phyloP scores from a whole-genome alignment of 2,329 filamentous ascomycete species.

The Aspergillus aculeatinus region DNA sequence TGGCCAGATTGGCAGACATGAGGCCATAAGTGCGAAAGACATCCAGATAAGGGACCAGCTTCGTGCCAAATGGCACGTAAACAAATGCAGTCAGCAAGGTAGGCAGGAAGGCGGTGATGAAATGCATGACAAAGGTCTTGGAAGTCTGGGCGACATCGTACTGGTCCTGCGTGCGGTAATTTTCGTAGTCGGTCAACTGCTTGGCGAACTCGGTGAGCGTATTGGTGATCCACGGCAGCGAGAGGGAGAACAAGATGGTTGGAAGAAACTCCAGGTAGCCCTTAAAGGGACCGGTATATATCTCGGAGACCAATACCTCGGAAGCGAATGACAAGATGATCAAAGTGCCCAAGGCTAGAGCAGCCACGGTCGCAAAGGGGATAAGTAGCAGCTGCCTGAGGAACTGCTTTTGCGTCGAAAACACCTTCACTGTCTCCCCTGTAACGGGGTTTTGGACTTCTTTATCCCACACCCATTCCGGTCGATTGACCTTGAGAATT shows the following conservation, averaged over 20 bases:
- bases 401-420: slow-evolving; percentile 72
- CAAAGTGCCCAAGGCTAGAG: slow-evolving; percentile 71
- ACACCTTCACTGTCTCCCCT: slow-evolving; percentile 73
- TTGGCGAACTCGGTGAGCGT: slow-evolving; percentile 75
- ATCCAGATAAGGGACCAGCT: slow-evolving; percentile 82
- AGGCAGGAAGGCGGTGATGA: slow-evolving; percentile 91
- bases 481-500: slow-evolving; percentile 72
- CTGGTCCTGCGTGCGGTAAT: slow-evolving; percentile 84
- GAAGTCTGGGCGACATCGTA: slow-evolving; percentile 81
- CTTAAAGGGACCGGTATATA: slow-evolving; percentile 88
- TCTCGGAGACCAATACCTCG: slow-evolving; percentile 92
- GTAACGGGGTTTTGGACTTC: slow-evolving; percentile 77
- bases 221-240: slow-evolving; percentile 74
- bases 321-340: slow-evolving; percentile 87
- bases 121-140: slow-evolving; percentile 95
- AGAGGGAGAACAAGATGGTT: slow-evolving; percentile 78
- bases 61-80: slow-evolving; percentile 84
- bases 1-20: slow-evolving; percentile 40
- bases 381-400: slow-evolving; percentile 76
- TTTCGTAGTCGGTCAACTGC: slow-evolving; percentile 77
- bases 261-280: slow-evolving; percentile 80
- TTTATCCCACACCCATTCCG: slow-evolving; percentile 76
- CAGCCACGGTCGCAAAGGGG: slow-evolving; percentile 76
- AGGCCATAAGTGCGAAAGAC: slow-evolving; percentile 65
- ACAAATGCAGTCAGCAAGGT: slow-evolving; percentile 92